phyloP scores from a whole-genome alignment of 139 green algal species.

The Medakamo hakoo region DNA sequence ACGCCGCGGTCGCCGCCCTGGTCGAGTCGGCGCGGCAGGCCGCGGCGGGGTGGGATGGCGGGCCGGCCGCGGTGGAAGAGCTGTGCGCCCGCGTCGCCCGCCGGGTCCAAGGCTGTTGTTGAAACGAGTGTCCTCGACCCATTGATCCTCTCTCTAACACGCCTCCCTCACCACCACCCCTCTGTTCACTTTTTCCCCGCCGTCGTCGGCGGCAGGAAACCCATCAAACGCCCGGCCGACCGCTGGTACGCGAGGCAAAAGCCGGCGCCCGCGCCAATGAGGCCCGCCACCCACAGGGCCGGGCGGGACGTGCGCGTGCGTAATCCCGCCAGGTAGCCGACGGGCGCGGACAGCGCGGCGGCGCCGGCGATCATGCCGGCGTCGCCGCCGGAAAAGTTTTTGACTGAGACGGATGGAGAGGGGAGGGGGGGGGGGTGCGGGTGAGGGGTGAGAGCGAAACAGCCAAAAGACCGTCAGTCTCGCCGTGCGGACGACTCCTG shows the following conservation, averaged over 20 bases:
- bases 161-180: too few relatives aligned
- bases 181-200: too few relatives aligned
- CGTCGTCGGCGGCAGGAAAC: too few relatives aligned
- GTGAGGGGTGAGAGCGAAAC: neutral
- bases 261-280: constrained; percentile 11
- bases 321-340: constrained; percentile 3
- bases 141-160: too few relatives aligned
- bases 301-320: constrained; percentile 12
- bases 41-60: too few relatives aligned
- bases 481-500: neutral
- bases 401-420: neutral
- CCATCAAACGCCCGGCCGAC: constrained; percentile 12
- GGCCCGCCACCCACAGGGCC: neutral
- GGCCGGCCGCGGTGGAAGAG: too few relatives aligned
- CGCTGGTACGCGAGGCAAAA: constrained; percentile 25
- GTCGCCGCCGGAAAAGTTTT: constrained; percentile 10
- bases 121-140: too few relatives aligned
- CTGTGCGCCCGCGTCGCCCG: too few relatives aligned
- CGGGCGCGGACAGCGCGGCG: neutral
- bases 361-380: neutral
- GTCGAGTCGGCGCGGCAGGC: too few relatives aligned
- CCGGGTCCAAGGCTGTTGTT: too few relatives aligned
- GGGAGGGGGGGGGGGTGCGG: neutral
- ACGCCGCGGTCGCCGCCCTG: too few relatives aligned
- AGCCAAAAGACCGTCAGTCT: neutral